phyloP scores from a whole-genome alignment of 805 yeast species.

The Candida ulmi region DNA sequence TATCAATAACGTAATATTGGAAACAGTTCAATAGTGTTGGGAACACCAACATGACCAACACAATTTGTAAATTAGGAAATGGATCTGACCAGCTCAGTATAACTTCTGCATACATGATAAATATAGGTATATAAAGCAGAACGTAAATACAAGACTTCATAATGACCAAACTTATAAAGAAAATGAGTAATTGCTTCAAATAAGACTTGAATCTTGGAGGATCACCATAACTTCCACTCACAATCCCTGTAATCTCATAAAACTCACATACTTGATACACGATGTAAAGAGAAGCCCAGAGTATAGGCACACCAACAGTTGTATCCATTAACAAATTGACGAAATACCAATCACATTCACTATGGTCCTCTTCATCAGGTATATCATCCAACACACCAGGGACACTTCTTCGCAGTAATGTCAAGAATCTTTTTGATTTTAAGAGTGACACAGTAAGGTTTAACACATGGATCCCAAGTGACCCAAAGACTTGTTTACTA shows the following conservation, averaged over 20 bases:
- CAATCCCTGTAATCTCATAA: constrained; percentile 33
- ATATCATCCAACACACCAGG: constrained; percentile 7
- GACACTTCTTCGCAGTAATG: constrained; percentile 1
- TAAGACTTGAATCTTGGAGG: constrained; percentile 63
- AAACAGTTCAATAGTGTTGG: constrained; percentile 70
- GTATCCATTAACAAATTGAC: constrained; percentile 85
- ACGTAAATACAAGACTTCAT: constrained; percentile 62
- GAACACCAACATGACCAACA: constrained; percentile 78
- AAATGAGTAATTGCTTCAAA: constrained; percentile 64
- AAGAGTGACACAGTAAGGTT: constrained; percentile 69
- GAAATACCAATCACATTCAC: constrained; percentile 95
- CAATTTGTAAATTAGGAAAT: constrained; percentile 77
- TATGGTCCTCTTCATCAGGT: constrained; percentile 36
- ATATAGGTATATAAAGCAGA: constrained; percentile 57
- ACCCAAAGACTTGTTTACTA: constrained; percentile 83
- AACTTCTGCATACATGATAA: constrained; percentile 67
- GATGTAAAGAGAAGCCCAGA: constrained; percentile 51
- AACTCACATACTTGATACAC: constrained; percentile 38
- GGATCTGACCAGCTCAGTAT: constrained; percentile 78
- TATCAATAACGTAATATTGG: constrained; percentile 69
- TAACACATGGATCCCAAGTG: constrained; percentile 75
- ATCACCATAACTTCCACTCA: constrained; percentile 49
- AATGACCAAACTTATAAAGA: constrained; percentile 51
- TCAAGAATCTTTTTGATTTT: constrained; percentile 28
- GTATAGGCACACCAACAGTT: constrained; percentile 85